Evolutionary conservation across 345 rosid species (phyloP).

Genomic region (Dipteronia dyeriana): DNA sequence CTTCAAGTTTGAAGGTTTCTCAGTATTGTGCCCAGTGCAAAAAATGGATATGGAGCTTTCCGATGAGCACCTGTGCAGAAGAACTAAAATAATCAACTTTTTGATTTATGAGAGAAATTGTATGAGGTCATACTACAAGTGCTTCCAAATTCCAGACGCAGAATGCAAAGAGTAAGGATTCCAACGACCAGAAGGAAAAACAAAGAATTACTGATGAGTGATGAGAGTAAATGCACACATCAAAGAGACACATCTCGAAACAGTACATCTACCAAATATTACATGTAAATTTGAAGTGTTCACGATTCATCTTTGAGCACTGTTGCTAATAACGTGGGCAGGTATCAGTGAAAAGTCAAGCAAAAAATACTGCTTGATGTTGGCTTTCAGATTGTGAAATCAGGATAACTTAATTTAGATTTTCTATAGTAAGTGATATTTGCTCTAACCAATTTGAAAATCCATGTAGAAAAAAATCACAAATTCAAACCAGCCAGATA

Average conservation of each 20-base stretch:
- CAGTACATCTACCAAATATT: background rate
- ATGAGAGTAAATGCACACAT: background rate
- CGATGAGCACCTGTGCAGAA: conserved; percentile 21
- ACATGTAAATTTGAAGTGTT: background rate
- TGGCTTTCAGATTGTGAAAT: background rate
- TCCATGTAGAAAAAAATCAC: background rate
- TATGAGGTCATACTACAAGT: background rate
- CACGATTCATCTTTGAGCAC: background rate
- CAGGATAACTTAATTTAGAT: background rate
- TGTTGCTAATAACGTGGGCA: background rate
- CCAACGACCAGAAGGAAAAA: background rate
- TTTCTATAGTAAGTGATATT: background rate
- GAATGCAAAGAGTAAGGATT: background rate
- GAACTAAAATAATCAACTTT: background rate
- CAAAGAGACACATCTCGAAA: background rate
- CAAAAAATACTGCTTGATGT: background rate
- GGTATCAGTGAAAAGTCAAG: background rate
- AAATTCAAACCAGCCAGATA: background rate
- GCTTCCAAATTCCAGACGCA: background rate
- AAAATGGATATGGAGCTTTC: conserved; percentile 20
- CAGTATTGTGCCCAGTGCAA: conserved; percentile 11
- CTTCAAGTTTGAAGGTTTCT: conserved; percentile 18
- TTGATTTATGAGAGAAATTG: background rate
- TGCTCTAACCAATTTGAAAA: background rate
- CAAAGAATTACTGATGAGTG: background rate